phyloP scores from a whole-genome alignment of 106 monocot genomes.

The Phalaenopsis equestris region DNA sequence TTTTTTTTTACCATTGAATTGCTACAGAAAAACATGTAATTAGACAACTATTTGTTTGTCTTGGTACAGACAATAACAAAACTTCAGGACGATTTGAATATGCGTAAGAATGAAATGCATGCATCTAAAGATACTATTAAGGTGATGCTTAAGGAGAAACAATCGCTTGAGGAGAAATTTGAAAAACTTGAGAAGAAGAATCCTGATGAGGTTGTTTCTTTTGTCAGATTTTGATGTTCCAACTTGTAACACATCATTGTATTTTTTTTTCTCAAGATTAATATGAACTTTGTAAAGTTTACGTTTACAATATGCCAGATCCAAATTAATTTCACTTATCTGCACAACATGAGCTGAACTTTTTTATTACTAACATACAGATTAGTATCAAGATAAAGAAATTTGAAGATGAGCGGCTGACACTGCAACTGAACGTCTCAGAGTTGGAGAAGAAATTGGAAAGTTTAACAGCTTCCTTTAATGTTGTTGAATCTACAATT shows the following conservation, averaged over 20 bases:
- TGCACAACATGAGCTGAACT: neutral
- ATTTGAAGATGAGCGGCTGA: conserved; percentile 50
- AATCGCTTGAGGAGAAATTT: conserved; percentile 59
- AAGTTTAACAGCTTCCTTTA: conserved; percentile 29
- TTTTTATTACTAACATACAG: conserved; percentile 24
- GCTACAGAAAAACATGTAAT: neutral
- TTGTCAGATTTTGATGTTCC: neutral
- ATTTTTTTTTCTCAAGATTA: neutral
- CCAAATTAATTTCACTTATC: neutral
- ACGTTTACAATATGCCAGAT: neutral
- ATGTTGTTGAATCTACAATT: conserved; percentile 54
- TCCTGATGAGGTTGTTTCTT: conserved; percentile 51
- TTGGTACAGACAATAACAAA: conserved; percentile 34
- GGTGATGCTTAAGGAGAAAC: conserved; percentile 56
- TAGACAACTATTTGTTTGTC: neutral
- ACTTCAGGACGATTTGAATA: conserved; percentile 53
- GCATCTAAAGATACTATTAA: conserved; percentile 46
- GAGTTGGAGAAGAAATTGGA: conserved; percentile 68
- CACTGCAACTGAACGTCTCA: conserved; percentile 27
- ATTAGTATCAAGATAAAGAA: conserved; percentile 33
- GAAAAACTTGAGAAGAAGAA: conserved; percentile 63
- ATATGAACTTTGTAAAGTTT: neutral
- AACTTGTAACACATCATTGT: no score
- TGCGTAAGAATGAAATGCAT: conserved; percentile 45
- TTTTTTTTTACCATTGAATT: neutral